Conservation (phyloP, 1,284 basidiomycete genomes). For the Athelia sp. region DNA sequence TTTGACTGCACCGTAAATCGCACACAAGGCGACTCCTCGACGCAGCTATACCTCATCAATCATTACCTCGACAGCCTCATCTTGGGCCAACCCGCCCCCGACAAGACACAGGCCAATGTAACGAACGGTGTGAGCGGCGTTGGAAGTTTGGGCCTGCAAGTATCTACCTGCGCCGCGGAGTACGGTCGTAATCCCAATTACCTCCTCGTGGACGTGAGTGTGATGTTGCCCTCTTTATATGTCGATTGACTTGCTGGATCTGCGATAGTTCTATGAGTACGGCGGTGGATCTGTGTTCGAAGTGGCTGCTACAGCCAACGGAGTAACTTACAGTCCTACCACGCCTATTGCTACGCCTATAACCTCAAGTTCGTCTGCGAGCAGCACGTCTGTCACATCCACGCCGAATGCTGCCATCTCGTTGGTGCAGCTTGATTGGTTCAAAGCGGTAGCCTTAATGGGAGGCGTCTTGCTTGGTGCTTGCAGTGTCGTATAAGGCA, state of each 20-base stretch:
- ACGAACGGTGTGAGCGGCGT: constrained; percentile 75
- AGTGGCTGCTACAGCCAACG: constrained; percentile 75
- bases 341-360: constrained; percentile 57
- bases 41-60: constrained; percentile 84
- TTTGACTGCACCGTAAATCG: constrained; percentile 90
- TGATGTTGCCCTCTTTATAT: constrained; percentile 1
- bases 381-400: constrained; percentile 14
- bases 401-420: constrained; percentile 9
- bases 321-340: constrained; percentile 60
- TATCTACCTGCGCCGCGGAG: constrained; percentile 55
- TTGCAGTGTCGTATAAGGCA: constrained; percentile 19
- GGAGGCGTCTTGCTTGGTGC: constrained; percentile 20
- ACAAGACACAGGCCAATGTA: constrained; percentile 53
- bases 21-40: constrained; percentile 57
- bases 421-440: constrained; percentile 11
- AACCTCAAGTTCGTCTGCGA: constrained; percentile 5
- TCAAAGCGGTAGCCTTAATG: constrained; percentile 10
- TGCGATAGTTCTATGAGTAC: constrained; percentile 74
- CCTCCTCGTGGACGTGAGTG: constrained; percentile 76
- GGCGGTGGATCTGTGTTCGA: constrained; percentile 80
- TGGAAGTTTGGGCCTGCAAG: constrained; percentile 73
- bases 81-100: constrained; percentile 57
- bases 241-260: constrained; percentile 2
- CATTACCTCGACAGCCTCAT: constrained; percentile 81
- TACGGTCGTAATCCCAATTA: constrained; percentile 75